Evolutionary conservation across 2,329 filamentous ascomycete genomes (phyloP).

Genomic region (Atkinsonella hypoxylon): DNA sequence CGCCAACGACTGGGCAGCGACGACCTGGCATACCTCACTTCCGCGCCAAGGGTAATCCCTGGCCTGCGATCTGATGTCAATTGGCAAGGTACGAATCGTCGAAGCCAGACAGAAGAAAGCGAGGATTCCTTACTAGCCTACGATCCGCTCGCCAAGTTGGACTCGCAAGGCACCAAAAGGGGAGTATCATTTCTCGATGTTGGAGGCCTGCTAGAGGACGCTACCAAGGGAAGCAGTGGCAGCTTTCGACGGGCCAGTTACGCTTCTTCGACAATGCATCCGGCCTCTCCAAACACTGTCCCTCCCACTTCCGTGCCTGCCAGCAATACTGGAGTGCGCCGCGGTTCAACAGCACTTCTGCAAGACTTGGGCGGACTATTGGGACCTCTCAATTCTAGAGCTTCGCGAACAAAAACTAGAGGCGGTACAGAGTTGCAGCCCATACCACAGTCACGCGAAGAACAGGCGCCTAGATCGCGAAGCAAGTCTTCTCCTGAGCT

Average conservation of each 20-base stretch:
- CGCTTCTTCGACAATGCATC: constrained; percentile 28
- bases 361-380: constrained; percentile 47
- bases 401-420: constrained; percentile 19
- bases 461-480: constrained; percentile 19
- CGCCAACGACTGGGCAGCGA: constrained; percentile 23
- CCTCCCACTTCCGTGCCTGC: constrained; percentile 35
- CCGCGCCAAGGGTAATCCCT: constrained; percentile 23
- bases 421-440: constrained; percentile 33
- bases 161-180: constrained; percentile 11
- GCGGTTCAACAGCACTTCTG: constrained; percentile 45
- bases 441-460: constrained; percentile 30
- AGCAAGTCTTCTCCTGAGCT: constrained; percentile 22
- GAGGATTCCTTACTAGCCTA: constrained; percentile 32
- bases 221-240: constrained; percentile 17
- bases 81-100: constrained; percentile 36
- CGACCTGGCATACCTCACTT: constrained; percentile 18
- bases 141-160: constrained; percentile 20
- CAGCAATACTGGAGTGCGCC: constrained; percentile 30
- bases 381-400: constrained; percentile 25
- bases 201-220: constrained; percentile 57
- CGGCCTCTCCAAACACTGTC: constrained; percentile 21
- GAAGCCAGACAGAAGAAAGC: constrained; percentile 27
- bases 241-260: constrained; percentile 28
- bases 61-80: constrained; percentile 26
- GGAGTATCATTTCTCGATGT: constrained; percentile 75